Conservation (phyloP, 2,329 filamentous ascomycete species). For the Nigrospora sphaerica region DNA sequence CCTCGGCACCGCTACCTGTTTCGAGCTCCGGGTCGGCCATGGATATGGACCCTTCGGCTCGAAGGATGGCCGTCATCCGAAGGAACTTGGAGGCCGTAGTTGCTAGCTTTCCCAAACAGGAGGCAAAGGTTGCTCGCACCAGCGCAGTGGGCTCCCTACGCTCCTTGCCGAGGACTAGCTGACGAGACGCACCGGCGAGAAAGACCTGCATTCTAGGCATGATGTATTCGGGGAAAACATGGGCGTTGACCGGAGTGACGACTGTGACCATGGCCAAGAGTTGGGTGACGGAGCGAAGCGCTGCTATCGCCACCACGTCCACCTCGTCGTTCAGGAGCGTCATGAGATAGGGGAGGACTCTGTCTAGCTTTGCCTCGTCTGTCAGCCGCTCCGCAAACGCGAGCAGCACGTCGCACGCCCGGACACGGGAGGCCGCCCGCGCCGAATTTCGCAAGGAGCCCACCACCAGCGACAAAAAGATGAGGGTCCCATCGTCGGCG, state of each 20-base stretch:
- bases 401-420: slow-evolving; percentile 84
- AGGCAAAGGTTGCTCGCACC: slow-evolving; percentile 85
- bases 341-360: slow-evolving; percentile 86
- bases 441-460: slow-evolving; percentile 86
- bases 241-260: slow-evolving; percentile 72
- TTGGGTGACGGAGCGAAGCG: slow-evolving; percentile 81
- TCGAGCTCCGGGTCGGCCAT: slow-evolving; percentile 75
- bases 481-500: slow-evolving; percentile 81
- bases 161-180: slow-evolving; percentile 23
- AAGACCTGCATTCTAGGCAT: slow-evolving; percentile 55
- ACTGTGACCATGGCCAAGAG: slow-evolving; percentile 79
- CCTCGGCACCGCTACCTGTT: slow-evolving; percentile 57
- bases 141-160: slow-evolving; percentile 54
- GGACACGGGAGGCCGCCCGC: slow-evolving; percentile 76
- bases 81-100: slow-evolving; percentile 79
- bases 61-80: slow-evolving; percentile 82
- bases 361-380: slow-evolving; percentile 91
- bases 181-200: slow-evolving; percentile 33
- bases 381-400: slow-evolving; percentile 88
- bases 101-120: slow-evolving; percentile 82
- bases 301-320: slow-evolving; percentile 78
- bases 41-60: slow-evolving; percentile 74
- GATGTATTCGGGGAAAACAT: slow-evolving; percentile 63
- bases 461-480: slow-evolving; percentile 84
- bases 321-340: slow-evolving; percentile 73